These are phyloP conservation scores for Melaleuca alternifolia DNA, from an alignment of 345 rosid species.

Conservation along the genomic window DNA sequence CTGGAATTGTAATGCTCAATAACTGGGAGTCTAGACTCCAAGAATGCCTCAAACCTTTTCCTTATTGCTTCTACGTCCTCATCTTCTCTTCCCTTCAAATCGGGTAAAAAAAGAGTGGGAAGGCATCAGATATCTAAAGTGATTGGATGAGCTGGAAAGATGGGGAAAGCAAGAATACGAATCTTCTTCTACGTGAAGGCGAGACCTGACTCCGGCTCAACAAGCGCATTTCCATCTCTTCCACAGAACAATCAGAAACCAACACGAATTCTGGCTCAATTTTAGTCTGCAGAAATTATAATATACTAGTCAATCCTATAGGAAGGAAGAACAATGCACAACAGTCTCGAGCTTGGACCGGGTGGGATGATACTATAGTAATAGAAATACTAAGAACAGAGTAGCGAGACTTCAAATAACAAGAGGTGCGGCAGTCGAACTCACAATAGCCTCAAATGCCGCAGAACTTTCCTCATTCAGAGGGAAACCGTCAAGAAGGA, in stretches of 20 bases:
- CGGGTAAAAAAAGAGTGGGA: not conserved
- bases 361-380: not conserved
- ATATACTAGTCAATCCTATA: not conserved
- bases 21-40: constrained; percentile 52
- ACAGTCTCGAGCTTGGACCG: not conserved
- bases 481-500: constrained; percentile 76
- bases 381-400: not conserved
- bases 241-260: constrained; percentile 45
- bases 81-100: constrained; percentile 59
- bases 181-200: not conserved
- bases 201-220: constrained; percentile 60
- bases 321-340: not conserved
- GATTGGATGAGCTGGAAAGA: not conserved
- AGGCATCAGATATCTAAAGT: not conserved
- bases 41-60: constrained; percentile 49
- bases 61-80: constrained; percentile 52
- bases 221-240: constrained; percentile 53
- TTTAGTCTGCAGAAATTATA: constrained; percentile 32
- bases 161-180: not conserved
- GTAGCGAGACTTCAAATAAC: not conserved
- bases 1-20: constrained; percentile 31
- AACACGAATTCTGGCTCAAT: constrained; percentile 48
- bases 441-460: constrained; percentile 57
- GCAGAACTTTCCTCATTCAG: constrained; percentile 70
- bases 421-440: not conserved